A percentile compares a stretch with the other conserved stretches of the same genome.
Evolutionary conservation across 208 protist genomes (phyloP).

Genomic region (Naegleria fowleri): DNA sequence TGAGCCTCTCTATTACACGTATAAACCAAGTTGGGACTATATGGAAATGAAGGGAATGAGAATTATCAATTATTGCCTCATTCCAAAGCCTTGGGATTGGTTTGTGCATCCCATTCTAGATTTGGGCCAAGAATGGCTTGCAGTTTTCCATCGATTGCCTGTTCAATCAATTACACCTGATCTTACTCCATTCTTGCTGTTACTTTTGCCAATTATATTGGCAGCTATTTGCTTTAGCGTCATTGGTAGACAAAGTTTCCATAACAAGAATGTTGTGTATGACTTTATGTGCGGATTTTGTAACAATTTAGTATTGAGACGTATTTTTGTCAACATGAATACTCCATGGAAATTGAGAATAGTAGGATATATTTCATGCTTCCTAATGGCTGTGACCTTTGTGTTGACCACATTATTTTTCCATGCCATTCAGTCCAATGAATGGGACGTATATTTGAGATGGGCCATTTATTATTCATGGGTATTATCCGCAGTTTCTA

Average conservation of each 20-base stretch:
- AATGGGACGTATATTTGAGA: background rate
- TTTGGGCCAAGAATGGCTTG: background rate
- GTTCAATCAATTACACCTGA: slow-evolving; percentile 3
- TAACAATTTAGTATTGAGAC: background rate
- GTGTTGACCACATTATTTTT: background rate
- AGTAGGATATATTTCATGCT: background rate
- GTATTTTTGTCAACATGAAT: background rate
- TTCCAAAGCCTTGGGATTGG: background rate
- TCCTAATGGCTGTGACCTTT: background rate
- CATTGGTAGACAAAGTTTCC: background rate
- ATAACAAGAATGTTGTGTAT: background rate
- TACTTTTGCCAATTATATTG: background rate
- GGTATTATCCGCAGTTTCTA: background rate
- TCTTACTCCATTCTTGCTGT: background rate
- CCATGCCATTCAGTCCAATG: background rate
- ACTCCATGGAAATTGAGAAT: background rate
- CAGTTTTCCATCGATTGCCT: background rate
- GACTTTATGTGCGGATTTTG: background rate
- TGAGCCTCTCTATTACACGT: background rate
- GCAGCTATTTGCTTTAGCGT: background rate
- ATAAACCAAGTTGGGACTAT: background rate
- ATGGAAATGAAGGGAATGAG: background rate
- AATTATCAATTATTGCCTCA: background rate
- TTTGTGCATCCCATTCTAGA: background rate
- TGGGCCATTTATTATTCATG: background rate